Evolutionary conservation across 371 early-diverging fungal genomes (phyloP).

Genomic region (Syncephalastrum monosporum): DNA sequence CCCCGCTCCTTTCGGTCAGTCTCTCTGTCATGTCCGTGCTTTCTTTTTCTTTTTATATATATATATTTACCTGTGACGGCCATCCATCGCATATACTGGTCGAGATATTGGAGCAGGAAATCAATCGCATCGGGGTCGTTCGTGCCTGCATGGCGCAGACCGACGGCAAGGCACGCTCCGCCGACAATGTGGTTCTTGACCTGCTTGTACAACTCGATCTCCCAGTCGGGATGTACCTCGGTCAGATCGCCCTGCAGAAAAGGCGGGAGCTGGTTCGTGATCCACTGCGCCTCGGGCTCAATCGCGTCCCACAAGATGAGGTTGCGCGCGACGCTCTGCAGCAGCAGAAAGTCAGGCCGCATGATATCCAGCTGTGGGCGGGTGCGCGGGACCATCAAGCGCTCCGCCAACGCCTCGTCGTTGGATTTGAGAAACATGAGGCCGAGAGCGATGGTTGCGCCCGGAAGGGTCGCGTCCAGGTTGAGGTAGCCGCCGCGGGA

Average conservation of each 20-base stretch:
- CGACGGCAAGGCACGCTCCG: constrained; percentile 81
- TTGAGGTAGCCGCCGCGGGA: constrained; percentile 2
- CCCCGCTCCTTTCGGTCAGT: too few relatives aligned
- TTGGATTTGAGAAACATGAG: constrained; percentile 82
- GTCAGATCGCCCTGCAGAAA: constrained; percentile 34
- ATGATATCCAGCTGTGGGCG: constrained; percentile 60
- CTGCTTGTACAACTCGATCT: constrained; percentile 44
- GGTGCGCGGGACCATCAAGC: constrained; percentile 57
- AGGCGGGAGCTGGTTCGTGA: constrained; percentile 63
- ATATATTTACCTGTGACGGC: constrained; percentile 31
- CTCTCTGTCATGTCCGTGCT: too few relatives aligned
- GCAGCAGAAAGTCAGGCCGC: constrained; percentile 70
- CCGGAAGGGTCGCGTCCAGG: constrained; percentile 59
- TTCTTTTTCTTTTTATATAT: too few relatives aligned
- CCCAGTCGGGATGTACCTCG: not conserved
- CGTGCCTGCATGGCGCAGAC: constrained; percentile 81
- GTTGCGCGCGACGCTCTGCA: constrained; percentile 65
- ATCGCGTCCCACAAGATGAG: constrained; percentile 77
- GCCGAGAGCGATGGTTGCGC: constrained; percentile 81
- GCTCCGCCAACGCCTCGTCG: constrained; percentile 59
- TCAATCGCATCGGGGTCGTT: constrained; percentile 51
- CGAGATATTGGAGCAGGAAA: constrained; percentile 49
- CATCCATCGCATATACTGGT: constrained; percentile 45
- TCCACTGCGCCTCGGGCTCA: constrained; percentile 58
- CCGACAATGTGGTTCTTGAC: constrained; percentile 65